Evolutionary conservation across 257 asterid species (phyloP), one percentile per base, ranked within the genome.

Genomic region (Solanum chilense): DNA sequence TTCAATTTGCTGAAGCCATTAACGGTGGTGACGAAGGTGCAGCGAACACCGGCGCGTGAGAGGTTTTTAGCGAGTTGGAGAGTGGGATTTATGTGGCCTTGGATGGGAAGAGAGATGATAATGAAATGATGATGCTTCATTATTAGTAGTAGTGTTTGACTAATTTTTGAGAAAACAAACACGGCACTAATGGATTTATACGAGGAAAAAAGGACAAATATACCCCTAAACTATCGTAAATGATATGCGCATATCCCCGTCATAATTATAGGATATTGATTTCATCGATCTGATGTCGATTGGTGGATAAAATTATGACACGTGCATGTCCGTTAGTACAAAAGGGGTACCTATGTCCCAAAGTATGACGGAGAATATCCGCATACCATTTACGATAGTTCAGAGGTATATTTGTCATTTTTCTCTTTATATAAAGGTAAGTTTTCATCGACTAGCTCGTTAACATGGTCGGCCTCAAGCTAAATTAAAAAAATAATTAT

Each of bases 11-110:
- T 90, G 12, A 37, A 88, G 0, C 94, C 98, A 49, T 85, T 37
- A 9, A 90, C 25, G 83, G 89, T 87, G 23, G 96, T 92, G 88
- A 87, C 86, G 70, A 93, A 92, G 83, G 97, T 96, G 90, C 93
- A 97, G 2, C 87, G 41, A 10, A 86, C 84, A 81, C 97, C 96
- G 85, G 89, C 68, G 88, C 80, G 44, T 77, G 90, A 52, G 3
- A 94, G 94, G 33, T 78, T 73, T 84, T 93, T 90, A 70, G 97
- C 93, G 20, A 93, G 91, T 0, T 90, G 94, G 21, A 94, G 95
- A 56, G 94, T 21, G 0, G 98, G 98, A 73, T 95, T 95, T 88
- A 95, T 90, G 47, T 95, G 97, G 83, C 98, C 96, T 82, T 93
- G 98, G 0, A 88, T 91, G 1, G 97, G 92, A 25, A 89, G 90